Conservation (phyloP, 371 early-diverging fungal species). For the Phascolomyces articulosus region DNA sequence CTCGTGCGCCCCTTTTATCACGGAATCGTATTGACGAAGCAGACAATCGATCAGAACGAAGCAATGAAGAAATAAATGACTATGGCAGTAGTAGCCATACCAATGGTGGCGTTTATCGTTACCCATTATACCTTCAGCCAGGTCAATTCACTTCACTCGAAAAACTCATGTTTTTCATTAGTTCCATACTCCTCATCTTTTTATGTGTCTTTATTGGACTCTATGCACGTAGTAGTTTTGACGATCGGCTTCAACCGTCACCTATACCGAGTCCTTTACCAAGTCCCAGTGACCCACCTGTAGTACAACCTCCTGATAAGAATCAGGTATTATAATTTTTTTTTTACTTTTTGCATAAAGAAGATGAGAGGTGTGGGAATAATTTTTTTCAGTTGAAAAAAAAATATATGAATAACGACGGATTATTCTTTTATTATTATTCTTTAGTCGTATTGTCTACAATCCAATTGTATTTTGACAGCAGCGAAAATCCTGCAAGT, state of each 20-base stretch:
- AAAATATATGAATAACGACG: not conserved
- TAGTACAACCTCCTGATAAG: constrained; percentile 21
- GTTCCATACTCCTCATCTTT: constrained; percentile 40
- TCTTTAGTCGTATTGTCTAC: constrained; percentile 45
- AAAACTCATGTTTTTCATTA: constrained; percentile 48
- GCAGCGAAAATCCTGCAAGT: constrained; percentile 58
- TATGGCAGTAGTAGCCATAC: constrained; percentile 29
- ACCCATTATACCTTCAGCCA: constrained; percentile 44
- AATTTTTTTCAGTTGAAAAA: not conserved
- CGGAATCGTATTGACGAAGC: constrained; percentile 20
- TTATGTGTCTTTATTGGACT: constrained; percentile 46
- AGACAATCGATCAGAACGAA: constrained; percentile 16
- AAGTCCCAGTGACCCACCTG: constrained; percentile 12
- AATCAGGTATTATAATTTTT: constrained; percentile 17
- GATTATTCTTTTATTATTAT: not conserved
- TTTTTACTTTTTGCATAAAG: not conserved
- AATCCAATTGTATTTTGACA: constrained; percentile 60
- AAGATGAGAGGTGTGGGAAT: not conserved
- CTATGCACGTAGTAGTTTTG: constrained; percentile 42
- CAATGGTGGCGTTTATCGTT: constrained; percentile 33
- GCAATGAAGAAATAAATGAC: constrained; percentile 20
- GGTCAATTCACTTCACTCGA: constrained; percentile 52
- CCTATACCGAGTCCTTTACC: constrained; percentile 15
- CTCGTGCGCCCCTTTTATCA: constrained; percentile 22
- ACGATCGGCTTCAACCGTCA: constrained; percentile 20